Percentiles rank a stretch among this genome's conserved stretches.
Evolutionary conservation across 1,139 yeast species (phyloP).

Genomic region (Yamadazyma oceani): DNA sequence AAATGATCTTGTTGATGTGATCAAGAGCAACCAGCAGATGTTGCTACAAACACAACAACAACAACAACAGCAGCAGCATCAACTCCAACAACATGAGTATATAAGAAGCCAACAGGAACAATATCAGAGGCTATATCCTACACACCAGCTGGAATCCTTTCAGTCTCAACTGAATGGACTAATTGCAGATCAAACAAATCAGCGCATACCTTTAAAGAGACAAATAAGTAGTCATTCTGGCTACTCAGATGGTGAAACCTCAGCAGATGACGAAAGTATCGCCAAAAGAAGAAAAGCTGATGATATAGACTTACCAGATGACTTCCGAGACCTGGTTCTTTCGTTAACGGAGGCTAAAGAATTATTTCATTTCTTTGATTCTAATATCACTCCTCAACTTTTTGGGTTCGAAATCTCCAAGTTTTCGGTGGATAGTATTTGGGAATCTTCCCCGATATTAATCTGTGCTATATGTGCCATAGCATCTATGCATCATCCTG

Average conservation of each 20-base stretch:
- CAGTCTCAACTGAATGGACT: slow-evolving; percentile 1
- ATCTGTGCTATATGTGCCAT: slow-evolving; percentile 64
- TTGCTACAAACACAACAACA: slow-evolving; percentile 23
- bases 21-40: slow-evolving; percentile 33
- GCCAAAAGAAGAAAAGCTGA: slow-evolving; percentile 5
- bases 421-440: slow-evolving; percentile 48
- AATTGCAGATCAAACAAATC: no score
- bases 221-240: slow-evolving; percentile 7
- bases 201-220: slow-evolving; percentile 6
- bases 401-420: slow-evolving; percentile 64
- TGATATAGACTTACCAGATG: slow-evolving; percentile 19
- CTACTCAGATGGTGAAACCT: neutral
- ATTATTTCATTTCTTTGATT: slow-evolving; percentile 52
- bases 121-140: no score
- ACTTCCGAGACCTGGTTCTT: slow-evolving; percentile 39
- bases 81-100: slow-evolving; percentile 1
- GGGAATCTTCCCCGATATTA: slow-evolving; percentile 59
- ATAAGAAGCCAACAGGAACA: neutral
- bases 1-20: slow-evolving; percentile 40
- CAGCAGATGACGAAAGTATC: slow-evolving; percentile 1
- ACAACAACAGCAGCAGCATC: slow-evolving; percentile 18
- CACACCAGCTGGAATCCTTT: no score
- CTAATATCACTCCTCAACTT: slow-evolving; percentile 60
- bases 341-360: slow-evolving; percentile 47
- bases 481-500: slow-evolving; percentile 62